Evolutionary conservation across 2,329 filamentous ascomycete genomes (phyloP).

Genomic region (Clonostachys sp.): DNA sequence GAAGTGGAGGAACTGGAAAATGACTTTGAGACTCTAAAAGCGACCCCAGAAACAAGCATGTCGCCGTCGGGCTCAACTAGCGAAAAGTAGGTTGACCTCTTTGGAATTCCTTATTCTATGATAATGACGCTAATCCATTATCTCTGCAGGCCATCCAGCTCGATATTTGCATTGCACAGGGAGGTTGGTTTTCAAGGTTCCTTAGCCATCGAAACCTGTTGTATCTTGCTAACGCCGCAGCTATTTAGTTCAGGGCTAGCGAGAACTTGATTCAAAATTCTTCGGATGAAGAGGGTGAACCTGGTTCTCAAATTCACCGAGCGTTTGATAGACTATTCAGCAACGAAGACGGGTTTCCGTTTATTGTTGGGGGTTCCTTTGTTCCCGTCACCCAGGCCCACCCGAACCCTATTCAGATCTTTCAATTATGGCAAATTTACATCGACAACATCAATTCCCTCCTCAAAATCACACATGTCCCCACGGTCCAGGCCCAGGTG

Average conservation of each 20-base stretch:
- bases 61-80: constrained; percentile 20
- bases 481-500: constrained; percentile 59
- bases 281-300: constrained; percentile 50
- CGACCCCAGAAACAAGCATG: constrained; percentile 40
- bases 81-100: constrained; percentile 14
- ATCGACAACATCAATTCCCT: constrained; percentile 66
- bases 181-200: constrained; percentile 30
- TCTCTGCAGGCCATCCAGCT: constrained; percentile 1
- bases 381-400: constrained; percentile 41
- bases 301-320: constrained; percentile 46
- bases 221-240: too few species aligned
- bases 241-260: constrained; percentile 40
- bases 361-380: constrained; percentile 42
- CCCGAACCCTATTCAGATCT: constrained; percentile 53
- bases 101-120: neutral
- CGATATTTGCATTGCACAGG: constrained; percentile 32
- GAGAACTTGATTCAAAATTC: constrained; percentile 46
- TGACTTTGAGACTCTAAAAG: constrained; percentile 50
- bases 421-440: constrained; percentile 66
- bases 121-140: neutral
- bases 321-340: constrained; percentile 57
- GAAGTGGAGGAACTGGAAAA: constrained; percentile 53
- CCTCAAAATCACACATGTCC: constrained; percentile 63
- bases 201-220: too few species aligned
- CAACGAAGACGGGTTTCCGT: constrained; percentile 52